phyloP scores from a whole-genome alignment of 805 yeast species.

The Kuraishia borneana region DNA sequence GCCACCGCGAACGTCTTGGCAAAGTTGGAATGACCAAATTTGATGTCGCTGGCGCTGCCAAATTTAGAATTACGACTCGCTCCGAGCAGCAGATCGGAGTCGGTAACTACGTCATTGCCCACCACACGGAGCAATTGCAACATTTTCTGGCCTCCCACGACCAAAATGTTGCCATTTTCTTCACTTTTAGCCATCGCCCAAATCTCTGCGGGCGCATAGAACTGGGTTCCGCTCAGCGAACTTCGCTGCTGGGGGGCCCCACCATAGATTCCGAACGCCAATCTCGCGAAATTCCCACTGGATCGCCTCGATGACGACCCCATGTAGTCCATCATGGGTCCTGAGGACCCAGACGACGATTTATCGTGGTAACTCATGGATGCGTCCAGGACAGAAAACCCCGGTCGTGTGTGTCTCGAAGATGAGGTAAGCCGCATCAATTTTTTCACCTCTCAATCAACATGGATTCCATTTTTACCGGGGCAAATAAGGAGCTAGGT shows the following conservation, averaged over 20 bases:
- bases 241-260: constrained; percentile 8
- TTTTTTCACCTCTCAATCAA: no score
- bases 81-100: constrained; percentile 21
- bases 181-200: constrained; percentile 20
- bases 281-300: constrained; percentile 31
- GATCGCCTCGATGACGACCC: constrained; percentile 10
- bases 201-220: constrained; percentile 21
- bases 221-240: constrained; percentile 13
- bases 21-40: constrained; percentile 28
- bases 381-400: no score
- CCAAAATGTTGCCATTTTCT: constrained; percentile 22
- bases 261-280: constrained; percentile 53
- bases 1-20: constrained; percentile 30
- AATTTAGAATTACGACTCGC: constrained; percentile 15
- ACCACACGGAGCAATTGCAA: constrained; percentile 26
- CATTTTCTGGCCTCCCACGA: constrained; percentile 29
- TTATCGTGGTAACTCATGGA: not conserved
- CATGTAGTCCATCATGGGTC: constrained; percentile 1
- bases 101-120: constrained; percentile 16
- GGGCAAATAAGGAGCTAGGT: constrained; percentile 60
- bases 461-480: constrained; percentile 58
- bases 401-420: no score
- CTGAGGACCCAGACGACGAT: not conserved
- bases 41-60: constrained; percentile 30
- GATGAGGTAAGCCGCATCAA: no score